A percentile compares a stretch with the other conserved stretches of the same genome.
These are phyloP conservation scores for Fusarium mangiferae DNA, from an alignment of 2,329 filamentous ascomycete genomes.

Conservation along the genomic window DNA sequence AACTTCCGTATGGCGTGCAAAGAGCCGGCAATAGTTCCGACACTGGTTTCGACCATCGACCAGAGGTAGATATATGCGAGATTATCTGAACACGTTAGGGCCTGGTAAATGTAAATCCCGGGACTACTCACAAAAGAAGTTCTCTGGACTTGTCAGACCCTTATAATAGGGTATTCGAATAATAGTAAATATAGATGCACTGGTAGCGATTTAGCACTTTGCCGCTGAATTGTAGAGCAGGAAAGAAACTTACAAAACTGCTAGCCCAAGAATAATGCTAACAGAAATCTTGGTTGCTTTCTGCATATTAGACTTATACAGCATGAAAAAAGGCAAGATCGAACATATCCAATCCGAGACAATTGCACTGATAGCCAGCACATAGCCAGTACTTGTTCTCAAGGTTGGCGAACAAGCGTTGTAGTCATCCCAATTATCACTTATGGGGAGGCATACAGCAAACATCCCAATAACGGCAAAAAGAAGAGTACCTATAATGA, in stretches of 20 bases:
- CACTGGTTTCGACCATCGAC: background rate
- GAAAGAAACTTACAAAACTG: background rate
- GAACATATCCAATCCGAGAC: background rate
- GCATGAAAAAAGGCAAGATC: background rate
- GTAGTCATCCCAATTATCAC: background rate
- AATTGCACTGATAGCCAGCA: background rate
- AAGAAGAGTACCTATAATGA: too few species aligned
- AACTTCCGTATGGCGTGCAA: background rate
- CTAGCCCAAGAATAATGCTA: background rate
- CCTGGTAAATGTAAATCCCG: background rate
- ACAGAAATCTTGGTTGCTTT: background rate
- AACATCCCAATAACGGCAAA: background rate
- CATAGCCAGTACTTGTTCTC: background rate
- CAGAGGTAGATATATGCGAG: background rate
- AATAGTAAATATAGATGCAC: background rate
- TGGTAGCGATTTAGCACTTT: accelerated
- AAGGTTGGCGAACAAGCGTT: background rate
- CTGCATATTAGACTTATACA: background rate
- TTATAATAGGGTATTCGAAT: background rate
- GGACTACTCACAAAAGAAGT: background rate
- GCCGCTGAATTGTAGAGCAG: accelerated
- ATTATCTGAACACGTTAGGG: background rate
- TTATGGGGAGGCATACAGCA: background rate
- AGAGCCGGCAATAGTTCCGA: background rate
- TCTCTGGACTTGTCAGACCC: accelerated